Evolutionary conservation across 345 rosid species (phyloP).

Genomic region (Xanthoceras sorbifolium): DNA sequence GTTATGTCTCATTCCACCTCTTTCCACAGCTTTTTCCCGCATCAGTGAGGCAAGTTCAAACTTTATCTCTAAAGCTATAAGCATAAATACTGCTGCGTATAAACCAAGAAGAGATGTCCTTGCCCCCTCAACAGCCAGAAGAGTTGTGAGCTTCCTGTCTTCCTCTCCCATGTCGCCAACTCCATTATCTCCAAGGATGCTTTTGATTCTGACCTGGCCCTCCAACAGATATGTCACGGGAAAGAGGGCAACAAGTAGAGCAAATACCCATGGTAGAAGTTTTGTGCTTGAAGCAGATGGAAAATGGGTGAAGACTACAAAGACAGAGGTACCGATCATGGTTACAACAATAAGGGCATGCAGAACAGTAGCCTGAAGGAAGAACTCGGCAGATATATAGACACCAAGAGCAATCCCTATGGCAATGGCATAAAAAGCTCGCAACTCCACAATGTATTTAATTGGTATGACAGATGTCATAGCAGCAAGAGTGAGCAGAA

Average conservation of each 20-base stretch:
- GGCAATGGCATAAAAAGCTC: slow-evolving; percentile 76
- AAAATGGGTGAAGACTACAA: slow-evolving; percentile 95
- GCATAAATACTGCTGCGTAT: slow-evolving; percentile 96
- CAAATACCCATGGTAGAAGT: slow-evolving; percentile 96
- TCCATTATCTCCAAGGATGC: slow-evolving; percentile 52
- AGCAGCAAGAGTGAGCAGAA: slow-evolving; percentile 84
- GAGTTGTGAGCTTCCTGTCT: slow-evolving; percentile 71
- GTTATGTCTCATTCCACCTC: slow-evolving; percentile 61
- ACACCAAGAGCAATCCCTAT: slow-evolving; percentile 93
- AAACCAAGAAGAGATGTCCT: slow-evolving; percentile 97
- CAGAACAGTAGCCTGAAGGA: slow-evolving; percentile 90
- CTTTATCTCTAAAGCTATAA: slow-evolving; percentile 90
- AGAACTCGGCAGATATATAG: slow-evolving; percentile 94
- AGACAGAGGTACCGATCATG: slow-evolving; percentile 83
- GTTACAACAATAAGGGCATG: slow-evolving; percentile 80
- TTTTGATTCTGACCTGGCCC: slow-evolving; percentile 90
- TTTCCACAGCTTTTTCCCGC: slow-evolving; percentile 81
- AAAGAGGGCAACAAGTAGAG: slow-evolving; percentile 91
- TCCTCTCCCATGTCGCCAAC: slow-evolving; percentile 67
- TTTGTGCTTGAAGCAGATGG: slow-evolving; percentile 98
- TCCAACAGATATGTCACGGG: slow-evolving; percentile 94
- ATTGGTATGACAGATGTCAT: slow-evolving; percentile 88
- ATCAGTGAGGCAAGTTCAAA: slow-evolving; percentile 90
- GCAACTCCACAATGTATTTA: slow-evolving; percentile 81
- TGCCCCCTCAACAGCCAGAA: slow-evolving; percentile 97